Percentiles rank a stretch among this genome's conserved stretches.
Conservation (phyloP, 2,329 filamentous ascomycete species). For the Cladosporium sp. region DNA sequence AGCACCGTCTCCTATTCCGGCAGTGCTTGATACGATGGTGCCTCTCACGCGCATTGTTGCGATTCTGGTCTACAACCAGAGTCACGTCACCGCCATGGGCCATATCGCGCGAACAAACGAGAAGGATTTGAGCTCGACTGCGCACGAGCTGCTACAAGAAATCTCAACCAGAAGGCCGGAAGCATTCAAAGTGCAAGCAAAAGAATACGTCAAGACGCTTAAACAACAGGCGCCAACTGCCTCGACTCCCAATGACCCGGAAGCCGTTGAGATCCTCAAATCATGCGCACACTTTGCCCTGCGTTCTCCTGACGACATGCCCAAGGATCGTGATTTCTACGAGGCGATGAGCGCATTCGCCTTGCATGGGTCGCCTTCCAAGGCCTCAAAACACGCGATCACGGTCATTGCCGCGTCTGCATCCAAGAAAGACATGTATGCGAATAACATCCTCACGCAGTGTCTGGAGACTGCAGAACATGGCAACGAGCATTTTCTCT, state of each 20-base stretch:
- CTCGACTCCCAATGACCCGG: constrained; percentile 61
- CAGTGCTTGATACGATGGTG: constrained; percentile 71
- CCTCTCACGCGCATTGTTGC: constrained; percentile 80
- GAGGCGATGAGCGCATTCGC: constrained; percentile 80
- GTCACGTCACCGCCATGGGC: constrained; percentile 86
- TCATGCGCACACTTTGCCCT: constrained; percentile 89
- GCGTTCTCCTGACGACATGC: constrained; percentile 78
- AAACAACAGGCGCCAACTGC: constrained; percentile 72
- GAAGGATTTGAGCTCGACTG: constrained; percentile 68
- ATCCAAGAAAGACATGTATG: constrained; percentile 76
- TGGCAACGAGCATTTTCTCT: constrained; percentile 67
- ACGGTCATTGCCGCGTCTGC: constrained; percentile 77
- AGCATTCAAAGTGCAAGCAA: constrained; percentile 87
- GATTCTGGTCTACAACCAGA: constrained; percentile 86
- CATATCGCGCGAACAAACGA: constrained; percentile 80
- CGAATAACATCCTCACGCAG: constrained; percentile 74
- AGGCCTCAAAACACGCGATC: constrained; percentile 88
- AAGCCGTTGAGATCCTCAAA: constrained; percentile 84
- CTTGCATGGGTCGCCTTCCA: constrained; percentile 71
- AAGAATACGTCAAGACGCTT: constrained; percentile 82
- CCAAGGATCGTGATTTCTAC: constrained; percentile 72
- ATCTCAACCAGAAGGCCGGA: constrained; percentile 86
- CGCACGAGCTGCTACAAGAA: constrained; percentile 85
- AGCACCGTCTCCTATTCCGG: constrained; percentile 52
- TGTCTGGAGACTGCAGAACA: constrained; percentile 71